These are phyloP conservation scores for Phlyctochytrium bullatum DNA, from an alignment of 192 early-diverging fungal species.

Conservation along the genomic window DNA sequence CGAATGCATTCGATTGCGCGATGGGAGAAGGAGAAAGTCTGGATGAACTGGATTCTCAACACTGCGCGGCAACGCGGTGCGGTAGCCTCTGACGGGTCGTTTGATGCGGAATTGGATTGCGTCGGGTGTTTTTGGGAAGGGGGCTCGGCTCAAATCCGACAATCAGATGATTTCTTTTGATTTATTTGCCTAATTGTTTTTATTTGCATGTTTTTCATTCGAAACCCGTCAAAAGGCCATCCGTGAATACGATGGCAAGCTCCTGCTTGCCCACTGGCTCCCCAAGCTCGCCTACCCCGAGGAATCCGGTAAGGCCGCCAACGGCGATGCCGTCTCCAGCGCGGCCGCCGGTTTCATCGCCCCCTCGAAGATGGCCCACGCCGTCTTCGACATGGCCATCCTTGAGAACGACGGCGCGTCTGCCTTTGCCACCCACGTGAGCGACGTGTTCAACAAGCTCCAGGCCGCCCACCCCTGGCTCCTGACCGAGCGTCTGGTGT, in stretches of 20 bases:
- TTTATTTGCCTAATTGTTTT: too few relatives aligned
- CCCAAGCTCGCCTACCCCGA: constrained; percentile 66
- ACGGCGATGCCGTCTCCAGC: constrained; percentile 28
- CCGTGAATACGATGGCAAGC: constrained; percentile 98
- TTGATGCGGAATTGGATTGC: too few relatives aligned
- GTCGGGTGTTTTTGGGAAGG: too few relatives aligned
- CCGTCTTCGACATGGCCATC: constrained; percentile 67
- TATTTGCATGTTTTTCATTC: too few relatives aligned
- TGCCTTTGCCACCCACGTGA: constrained; percentile 44
- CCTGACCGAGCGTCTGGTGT: constrained; percentile 78
- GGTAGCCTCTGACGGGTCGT: too few relatives aligned
- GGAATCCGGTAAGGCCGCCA: constrained; percentile 16
- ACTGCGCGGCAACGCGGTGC: too few relatives aligned
- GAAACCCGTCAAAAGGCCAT: constrained; percentile 71
- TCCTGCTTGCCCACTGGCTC: constrained; percentile 87
- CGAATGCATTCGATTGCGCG: too few relatives aligned
- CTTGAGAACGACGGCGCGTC: constrained; percentile 29
- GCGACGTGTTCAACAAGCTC: constrained; percentile 62
- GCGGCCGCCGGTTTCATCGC: constrained; percentile 64
- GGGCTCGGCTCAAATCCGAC: too few relatives aligned
- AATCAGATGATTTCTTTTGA: too few relatives aligned
- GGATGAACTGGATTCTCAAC: too few relatives aligned
- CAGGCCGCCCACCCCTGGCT: constrained; percentile 87
- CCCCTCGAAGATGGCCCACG: constrained; percentile 68
- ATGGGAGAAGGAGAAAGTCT: too few relatives aligned